These are phyloP conservation scores for Galerina marginata DNA, from an alignment of 768 basidiomycete genomes.

Conservation along the genomic window DNA sequence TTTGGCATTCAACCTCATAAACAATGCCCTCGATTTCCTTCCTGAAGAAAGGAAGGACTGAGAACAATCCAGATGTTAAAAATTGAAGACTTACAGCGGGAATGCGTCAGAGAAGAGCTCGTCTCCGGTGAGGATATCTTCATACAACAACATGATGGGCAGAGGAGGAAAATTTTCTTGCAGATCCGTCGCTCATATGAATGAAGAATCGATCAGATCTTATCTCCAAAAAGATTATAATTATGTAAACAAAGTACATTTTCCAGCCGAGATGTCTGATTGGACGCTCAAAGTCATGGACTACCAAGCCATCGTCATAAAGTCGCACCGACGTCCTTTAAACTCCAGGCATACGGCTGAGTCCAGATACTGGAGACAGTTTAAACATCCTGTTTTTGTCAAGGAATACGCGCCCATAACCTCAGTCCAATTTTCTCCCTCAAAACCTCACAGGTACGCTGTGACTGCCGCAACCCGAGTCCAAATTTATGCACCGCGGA, in stretches of 20 bases:
- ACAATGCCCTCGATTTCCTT: constrained; percentile 80
- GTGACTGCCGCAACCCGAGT: constrained; percentile 94
- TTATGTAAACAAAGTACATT: too few species aligned
- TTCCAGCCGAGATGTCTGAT: too few species aligned
- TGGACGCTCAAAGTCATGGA: constrained; percentile 54
- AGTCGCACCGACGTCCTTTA: constrained; percentile 58
- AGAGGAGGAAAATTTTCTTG: constrained; percentile 25
- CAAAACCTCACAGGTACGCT: constrained; percentile 92
- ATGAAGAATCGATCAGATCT: constrained; percentile 41
- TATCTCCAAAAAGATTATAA: constrained; percentile 25
- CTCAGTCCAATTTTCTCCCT: constrained; percentile 87
- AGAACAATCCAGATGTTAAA: not conserved
- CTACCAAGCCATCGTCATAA: constrained; percentile 79
- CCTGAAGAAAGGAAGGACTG: constrained; percentile 43
- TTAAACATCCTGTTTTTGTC: constrained; percentile 90
- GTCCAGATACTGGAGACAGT: constrained; percentile 86
- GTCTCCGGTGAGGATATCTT: constrained; percentile 75
- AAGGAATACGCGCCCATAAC: constrained; percentile 98
- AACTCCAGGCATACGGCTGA: constrained; percentile 69
- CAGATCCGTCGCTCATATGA: not conserved
- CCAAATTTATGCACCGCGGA: constrained; percentile 94
- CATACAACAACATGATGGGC: constrained; percentile 72
- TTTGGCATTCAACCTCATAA: constrained; percentile 85
- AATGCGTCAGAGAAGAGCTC: constrained; percentile 97
- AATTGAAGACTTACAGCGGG: constrained; percentile 62